phyloP scores from a whole-genome alignment of 371 early-diverging fungal genomes.

The Fennellomyces sp. region DNA sequence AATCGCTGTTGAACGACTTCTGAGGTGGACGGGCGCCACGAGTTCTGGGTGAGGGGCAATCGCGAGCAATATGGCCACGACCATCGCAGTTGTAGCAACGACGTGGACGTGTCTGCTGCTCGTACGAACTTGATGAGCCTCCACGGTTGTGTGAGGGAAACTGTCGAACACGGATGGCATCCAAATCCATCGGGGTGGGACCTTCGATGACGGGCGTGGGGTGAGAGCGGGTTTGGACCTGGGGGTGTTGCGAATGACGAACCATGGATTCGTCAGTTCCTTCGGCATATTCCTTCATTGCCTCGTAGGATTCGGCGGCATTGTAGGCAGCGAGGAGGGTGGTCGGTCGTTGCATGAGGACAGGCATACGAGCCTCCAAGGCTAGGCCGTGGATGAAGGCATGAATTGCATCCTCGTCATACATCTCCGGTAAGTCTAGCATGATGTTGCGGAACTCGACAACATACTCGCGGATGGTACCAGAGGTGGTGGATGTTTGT shows the following conservation, averaged over 20 bases:
- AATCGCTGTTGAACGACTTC: neutral
- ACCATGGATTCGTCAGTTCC: neutral
- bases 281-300: neutral
- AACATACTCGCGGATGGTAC: constrained; percentile 5
- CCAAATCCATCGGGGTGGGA: constrained; percentile 2
- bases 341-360: constrained; percentile 4
- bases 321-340: too few species aligned
- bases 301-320: too few species aligned
- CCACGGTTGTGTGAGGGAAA: too few species aligned
- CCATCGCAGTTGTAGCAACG: neutral
- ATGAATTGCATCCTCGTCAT: constrained; percentile 7
- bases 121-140: too few species aligned
- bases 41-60: neutral
- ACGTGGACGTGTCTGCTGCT: too few species aligned
- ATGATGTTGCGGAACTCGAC: constrained; percentile 13
- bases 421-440: constrained; percentile 14
- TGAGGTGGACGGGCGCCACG: neutral
- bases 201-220: neutral
- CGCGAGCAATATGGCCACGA: neutral
- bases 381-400: constrained; percentile 9
- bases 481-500: too few species aligned
- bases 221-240: neutral
- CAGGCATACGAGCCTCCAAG: constrained; percentile 14
- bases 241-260: neutral
- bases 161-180: neutral